These are phyloP conservation scores for Xylaria arbuscula DNA, from an alignment of 2,329 filamentous ascomycete species.

Conservation along the genomic window DNA sequence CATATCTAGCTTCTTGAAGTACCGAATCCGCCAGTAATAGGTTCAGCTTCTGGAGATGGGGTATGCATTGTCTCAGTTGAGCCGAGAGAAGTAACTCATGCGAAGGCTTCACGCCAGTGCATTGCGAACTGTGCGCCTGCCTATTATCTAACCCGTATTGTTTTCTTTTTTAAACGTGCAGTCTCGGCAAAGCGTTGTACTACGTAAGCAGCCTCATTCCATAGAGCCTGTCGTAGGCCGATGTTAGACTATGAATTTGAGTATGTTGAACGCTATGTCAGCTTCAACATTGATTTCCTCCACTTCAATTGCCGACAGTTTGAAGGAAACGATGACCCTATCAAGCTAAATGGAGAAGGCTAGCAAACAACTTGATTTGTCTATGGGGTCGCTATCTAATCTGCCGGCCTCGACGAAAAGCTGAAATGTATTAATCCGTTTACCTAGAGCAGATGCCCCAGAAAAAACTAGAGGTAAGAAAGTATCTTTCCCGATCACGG, in stretches of 20 bases:
- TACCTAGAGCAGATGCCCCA: background rate
- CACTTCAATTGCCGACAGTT: too few relatives aligned
- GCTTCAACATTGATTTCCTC: too few relatives aligned
- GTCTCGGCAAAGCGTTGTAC: background rate
- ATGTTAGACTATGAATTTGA: background rate
- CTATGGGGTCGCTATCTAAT: too few relatives aligned
- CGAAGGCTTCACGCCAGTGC: background rate
- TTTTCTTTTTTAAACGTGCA: background rate
- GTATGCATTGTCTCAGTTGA: background rate
- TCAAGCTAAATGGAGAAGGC: background rate
- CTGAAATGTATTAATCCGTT: too few relatives aligned
- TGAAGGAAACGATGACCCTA: background rate
- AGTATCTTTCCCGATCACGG: background rate
- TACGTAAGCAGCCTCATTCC: background rate
- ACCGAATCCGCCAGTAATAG: background rate
- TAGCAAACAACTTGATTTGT: too few relatives aligned
- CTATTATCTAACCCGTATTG: background rate
- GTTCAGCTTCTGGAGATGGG: background rate
- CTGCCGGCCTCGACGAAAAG: too few relatives aligned
- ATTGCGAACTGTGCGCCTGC: background rate
- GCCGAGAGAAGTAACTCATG: slow-evolving; percentile 3
- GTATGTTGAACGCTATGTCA: background rate
- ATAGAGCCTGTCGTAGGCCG: background rate
- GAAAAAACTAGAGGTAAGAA: background rate
- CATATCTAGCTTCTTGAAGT: background rate